Percentiles rank a stretch among this genome's conserved stretches.
Evolutionary conservation across 164 flowering plant species (phyloP).

Genomic region (Cinnamomum chago): DNA sequence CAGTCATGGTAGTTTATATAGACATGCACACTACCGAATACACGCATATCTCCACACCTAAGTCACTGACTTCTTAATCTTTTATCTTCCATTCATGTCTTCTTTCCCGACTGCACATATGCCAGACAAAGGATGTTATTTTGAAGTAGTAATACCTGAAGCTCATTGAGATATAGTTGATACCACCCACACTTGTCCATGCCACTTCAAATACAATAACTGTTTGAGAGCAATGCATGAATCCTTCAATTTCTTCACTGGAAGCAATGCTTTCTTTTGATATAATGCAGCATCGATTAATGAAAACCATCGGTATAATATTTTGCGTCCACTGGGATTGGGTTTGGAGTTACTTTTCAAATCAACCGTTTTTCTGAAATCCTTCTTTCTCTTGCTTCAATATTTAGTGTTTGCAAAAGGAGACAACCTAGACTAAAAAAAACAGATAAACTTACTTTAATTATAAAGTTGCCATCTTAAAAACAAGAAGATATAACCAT

Average conservation of each 20-base stretch:
- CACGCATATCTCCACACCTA: no score
- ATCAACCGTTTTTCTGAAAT: conserved; percentile 1
- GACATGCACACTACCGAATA: no score
- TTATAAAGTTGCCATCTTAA: conserved; percentile 1
- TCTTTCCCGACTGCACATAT: no score
- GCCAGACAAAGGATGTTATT: conserved; percentile 36
- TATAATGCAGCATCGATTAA: conserved; percentile 19
- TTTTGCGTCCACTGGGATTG: conserved; percentile 5
- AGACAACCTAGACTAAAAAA: conserved; percentile 25
- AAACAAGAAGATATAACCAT: background rate
- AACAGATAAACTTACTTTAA: background rate
- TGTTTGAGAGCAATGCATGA: conserved; percentile 40
- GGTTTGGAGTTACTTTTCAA: background rate
- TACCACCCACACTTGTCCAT: conserved; percentile 31
- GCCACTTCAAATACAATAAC: conserved; percentile 31
- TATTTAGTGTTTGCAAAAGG: conserved; percentile 28
- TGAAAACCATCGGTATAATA: conserved; percentile 13
- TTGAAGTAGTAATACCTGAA: conserved; percentile 21
- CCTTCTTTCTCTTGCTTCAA: conserved; percentile 2
- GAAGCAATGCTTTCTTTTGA: conserved; percentile 17
- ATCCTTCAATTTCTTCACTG: conserved; percentile 20
- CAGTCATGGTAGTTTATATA: no score
- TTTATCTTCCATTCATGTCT: no score
- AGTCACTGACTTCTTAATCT: no score
- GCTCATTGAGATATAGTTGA: conserved; percentile 31